Percentiles rank a stretch among this genome's conserved stretches.
Evolutionary conservation across 75 land plant species (phyloP).

Genomic region (Cupressus sempervirens): DNA sequence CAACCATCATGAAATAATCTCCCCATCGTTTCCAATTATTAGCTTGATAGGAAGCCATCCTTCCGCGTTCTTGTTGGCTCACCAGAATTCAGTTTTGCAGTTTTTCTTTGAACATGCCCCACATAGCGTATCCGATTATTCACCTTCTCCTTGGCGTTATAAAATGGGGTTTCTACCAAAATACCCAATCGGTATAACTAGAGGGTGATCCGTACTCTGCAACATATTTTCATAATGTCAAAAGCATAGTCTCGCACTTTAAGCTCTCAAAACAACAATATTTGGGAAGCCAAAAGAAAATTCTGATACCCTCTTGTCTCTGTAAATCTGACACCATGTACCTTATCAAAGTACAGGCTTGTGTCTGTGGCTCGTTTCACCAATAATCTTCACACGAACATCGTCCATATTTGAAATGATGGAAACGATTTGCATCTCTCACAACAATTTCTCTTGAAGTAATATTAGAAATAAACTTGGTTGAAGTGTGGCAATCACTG

Average conservation of each 20-base stretch:
- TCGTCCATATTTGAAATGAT: slow-evolving; percentile 12
- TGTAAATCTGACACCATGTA: not conserved
- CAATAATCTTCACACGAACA: slow-evolving; percentile 5
- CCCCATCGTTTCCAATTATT: not conserved
- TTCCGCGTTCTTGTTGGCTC: not conserved
- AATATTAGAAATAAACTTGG: slow-evolving; percentile 15
- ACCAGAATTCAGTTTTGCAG: not conserved
- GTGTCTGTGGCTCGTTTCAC: not conserved
- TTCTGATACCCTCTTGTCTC: not conserved
- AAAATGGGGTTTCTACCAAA: not conserved
- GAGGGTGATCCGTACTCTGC: not conserved
- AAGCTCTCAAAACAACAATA: not conserved
- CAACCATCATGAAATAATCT: not conserved
- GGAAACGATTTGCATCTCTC: slow-evolving; percentile 15
- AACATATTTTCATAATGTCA: not conserved
- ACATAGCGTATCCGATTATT: not conserved
- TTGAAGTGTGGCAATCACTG: slow-evolving; percentile 15
- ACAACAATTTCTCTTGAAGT: slow-evolving; percentile 12
- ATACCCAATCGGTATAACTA: not conserved
- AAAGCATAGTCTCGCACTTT: not conserved
- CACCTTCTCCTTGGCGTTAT: not conserved
- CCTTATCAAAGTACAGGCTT: not conserved
- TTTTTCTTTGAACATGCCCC: not conserved
- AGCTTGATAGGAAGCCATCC: not conserved
- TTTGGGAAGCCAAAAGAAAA: not conserved